These are phyloP conservation scores for Drosera spatulata DNA, from an alignment of 179 eudicot species.

Conservation along the genomic window DNA sequence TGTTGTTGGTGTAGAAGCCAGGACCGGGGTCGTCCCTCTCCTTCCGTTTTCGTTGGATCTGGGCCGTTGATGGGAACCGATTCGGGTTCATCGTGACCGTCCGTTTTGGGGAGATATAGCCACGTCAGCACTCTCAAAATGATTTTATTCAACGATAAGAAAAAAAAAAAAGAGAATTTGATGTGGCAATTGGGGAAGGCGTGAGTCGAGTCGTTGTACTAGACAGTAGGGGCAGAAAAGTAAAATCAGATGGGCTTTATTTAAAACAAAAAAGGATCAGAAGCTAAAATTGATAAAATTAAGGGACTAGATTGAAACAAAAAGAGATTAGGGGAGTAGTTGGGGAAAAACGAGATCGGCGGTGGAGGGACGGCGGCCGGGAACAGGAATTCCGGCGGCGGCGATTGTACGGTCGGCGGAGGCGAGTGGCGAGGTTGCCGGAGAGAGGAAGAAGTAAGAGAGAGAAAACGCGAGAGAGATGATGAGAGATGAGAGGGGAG, in stretches of 20 bases:
- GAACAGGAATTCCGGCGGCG: background rate
- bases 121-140: slow-evolving; percentile 24
- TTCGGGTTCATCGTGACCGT: slow-evolving; percentile 17
- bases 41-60: slow-evolving; percentile 28
- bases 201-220: too few relatives aligned
- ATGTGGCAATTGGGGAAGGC: background rate
- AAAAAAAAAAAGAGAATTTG: background rate
- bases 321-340: background rate
- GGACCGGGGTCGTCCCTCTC: slow-evolving; percentile 18
- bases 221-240: too few relatives aligned
- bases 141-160: background rate
- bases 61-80: slow-evolving; percentile 17
- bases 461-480: background rate
- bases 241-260: too few relatives aligned
- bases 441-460: background rate
- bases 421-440: background rate
- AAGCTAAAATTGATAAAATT: too few relatives aligned
- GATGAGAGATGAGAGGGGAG: background rate
- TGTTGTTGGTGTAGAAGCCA: slow-evolving; percentile 7
- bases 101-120: slow-evolving; percentile 15
- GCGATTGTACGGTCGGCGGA: background rate
- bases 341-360: background rate
- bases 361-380: background rate
- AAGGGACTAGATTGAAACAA: too few relatives aligned
- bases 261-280: too few relatives aligned